Evolutionary conservation across 495 filamentous ascomycete genomes (phyloP), one percentile per base, ranked within the genome.

Genomic region (Penicillium silybi): DNA sequence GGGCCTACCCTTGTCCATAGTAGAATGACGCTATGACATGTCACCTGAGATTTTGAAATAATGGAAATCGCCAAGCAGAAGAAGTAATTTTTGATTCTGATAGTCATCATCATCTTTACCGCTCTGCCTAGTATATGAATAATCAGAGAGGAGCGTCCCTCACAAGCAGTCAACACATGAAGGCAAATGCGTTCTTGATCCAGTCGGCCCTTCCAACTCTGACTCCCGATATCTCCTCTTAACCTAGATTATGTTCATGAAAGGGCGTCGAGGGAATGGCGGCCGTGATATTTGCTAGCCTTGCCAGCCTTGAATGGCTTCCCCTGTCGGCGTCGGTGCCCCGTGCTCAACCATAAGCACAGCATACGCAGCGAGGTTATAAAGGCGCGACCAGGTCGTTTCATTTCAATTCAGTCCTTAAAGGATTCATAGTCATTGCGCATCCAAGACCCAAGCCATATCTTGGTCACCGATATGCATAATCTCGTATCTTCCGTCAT

Each of bases 401-500:
- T 48, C 35, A 5, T 39, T 35, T n/a, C 23, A 18, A 41, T 18
- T 26, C 32, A 9, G 1, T 26, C 18, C 15, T 3, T 26, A n/a
- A n/a, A n/a, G n/a, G n/a, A n/a, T n/a, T n/a, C n/a, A n/a, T n/a
- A n/a, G n/a, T n/a, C n/a, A n/a, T n/a, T n/a, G n/a, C n/a, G n/a
- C n/a, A n/a, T n/a, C n/a, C n/a, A n/a, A n/a, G n/a, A n/a, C n/a
- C n/a, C n/a, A n/a, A n/a, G n/a, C n/a, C n/a, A 23, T n/a, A 20
- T 20, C 20, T 2, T n/a, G 6, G 2, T 18, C 11, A 8, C 20
- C 39, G 26, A 35, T 4, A 46, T 50, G 47, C 27, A 35, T 29
- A n/a, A 13, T 20, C 42, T 56, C 26, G 34, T 57, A 54, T 19
- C 39, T 11, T 29, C 48, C 26, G 62, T 70, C 48, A 42, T 59